Percentiles rank a stretch among this genome's conserved stretches.
phyloP scores from a whole-genome alignment of 2,329 filamentous ascomycete genomes.

The Neurospora sp. region DNA sequence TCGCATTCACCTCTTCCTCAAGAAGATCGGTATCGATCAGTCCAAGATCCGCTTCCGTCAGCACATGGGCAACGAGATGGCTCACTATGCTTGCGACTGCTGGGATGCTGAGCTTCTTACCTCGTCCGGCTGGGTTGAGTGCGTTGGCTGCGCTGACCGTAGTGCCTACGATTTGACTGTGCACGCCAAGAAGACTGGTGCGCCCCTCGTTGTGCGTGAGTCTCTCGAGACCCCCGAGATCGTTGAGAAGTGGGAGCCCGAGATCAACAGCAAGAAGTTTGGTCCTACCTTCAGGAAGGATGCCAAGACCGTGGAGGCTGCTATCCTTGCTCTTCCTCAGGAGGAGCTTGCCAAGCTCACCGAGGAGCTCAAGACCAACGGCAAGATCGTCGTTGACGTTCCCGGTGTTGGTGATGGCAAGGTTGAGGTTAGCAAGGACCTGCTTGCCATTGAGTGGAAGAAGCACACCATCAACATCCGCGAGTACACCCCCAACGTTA shows the following conservation, averaged over 20 bases:
- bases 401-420: constrained; percentile 57
- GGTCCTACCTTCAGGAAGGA: constrained; percentile 95
- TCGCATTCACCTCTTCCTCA: constrained; percentile 82
- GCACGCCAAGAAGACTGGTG: constrained; percentile 86
- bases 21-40: constrained; percentile 78
- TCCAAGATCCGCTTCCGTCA: constrained; percentile 91
- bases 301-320: constrained; percentile 73
- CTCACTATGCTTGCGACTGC: constrained; percentile 93
- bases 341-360: constrained; percentile 72
- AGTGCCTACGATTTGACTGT: constrained; percentile 91
- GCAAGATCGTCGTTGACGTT: constrained; percentile 71
- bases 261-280: constrained; percentile 91
- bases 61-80: constrained; percentile 73
- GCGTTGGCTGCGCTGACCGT: constrained; percentile 86
- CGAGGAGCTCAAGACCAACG: constrained; percentile 60
- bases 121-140: constrained; percentile 95
- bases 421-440: constrained; percentile 69
- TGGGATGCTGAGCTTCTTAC: constrained; percentile 94
- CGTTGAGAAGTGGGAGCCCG: constrained; percentile 79
- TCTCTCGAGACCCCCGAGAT: constrained; percentile 66
- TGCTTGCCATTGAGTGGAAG: constrained; percentile 75
- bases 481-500: constrained; percentile 91
- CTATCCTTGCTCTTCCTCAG: constrained; percentile 66
- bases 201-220: constrained; percentile 77
- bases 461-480: constrained; percentile 74